Evolutionary conservation across 768 basidiomycete species (phyloP), one percentile per base, ranked within the genome.

Genomic region (Mycena pura): DNA sequence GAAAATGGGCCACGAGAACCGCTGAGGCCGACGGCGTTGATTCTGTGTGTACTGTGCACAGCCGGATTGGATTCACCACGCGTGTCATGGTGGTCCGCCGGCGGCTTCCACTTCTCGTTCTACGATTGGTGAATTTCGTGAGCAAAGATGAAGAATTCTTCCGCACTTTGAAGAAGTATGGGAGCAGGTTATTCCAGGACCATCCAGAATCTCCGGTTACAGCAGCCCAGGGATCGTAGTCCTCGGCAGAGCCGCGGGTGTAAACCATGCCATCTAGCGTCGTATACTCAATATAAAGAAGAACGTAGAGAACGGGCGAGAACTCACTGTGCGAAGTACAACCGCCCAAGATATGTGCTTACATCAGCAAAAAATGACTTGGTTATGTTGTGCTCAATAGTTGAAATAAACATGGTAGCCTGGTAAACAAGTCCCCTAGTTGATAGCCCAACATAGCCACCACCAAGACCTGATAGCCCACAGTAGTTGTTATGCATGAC

Each of bases 41-140:
- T 66, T 14, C 80, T 79, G 14, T 64, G 41, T n/a, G 65, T 67
- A 10, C 77, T 72, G 60, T 81, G 80, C 22, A 77, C 56, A 1
- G 64, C 32, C 3, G 80, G 77, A 53, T 76, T 61, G 55, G 73
- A 77, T 62, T 80, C 69, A 8, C 78, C 77, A n/a, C n/a, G n/a
- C n/a, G n/a, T n/a, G n/a, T n/a, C n/a, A n/a, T n/a, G n/a, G n/a
- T n/a, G n/a, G n/a, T 80, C 78, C 10, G 71, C 70, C 6, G 80
- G 77, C 11, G 71, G 61, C 2, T 60, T 63, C 56, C 69, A 76
- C 29, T 64, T 43, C 19, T 43, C 40, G 40, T 43, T 43, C 40
- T 43, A 43, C 40, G 21, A 14, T 43, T 19, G 40, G 21, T 43
- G 40, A 43, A 21, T 43, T 43, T 43, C 8, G 40, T 43, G 11